A percentile compares a stretch with the other conserved stretches of the same genome.
Conservation (phyloP, 306 rosid species). For the Cucumis hystrix region DNA sequence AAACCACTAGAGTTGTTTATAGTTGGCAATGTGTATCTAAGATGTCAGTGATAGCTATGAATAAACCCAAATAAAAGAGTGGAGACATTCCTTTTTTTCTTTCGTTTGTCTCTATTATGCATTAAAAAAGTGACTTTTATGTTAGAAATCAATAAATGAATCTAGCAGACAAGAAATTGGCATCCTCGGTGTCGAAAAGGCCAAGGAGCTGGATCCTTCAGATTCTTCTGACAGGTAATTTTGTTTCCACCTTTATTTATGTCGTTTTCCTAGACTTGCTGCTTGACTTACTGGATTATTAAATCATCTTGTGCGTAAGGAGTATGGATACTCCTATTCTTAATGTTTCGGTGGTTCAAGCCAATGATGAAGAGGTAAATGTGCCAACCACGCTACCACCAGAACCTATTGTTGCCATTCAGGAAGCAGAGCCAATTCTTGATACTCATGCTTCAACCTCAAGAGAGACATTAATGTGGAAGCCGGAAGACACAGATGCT, state of each 20-base stretch:
- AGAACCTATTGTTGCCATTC: constrained; percentile 10
- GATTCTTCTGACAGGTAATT: constrained; percentile 33
- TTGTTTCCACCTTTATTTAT: background rate
- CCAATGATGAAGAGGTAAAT: constrained; percentile 24
- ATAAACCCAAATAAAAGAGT: background rate
- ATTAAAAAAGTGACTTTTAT: constrained; percentile 12
- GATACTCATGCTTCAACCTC: constrained; percentile 25
- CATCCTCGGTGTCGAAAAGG: constrained; percentile 24
- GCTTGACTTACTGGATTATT: background rate
- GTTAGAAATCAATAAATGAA: constrained; percentile 54
- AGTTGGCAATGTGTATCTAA: background rate
- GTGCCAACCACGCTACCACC: constrained; percentile 19
- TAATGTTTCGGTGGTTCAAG: constrained; percentile 22
- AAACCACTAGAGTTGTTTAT: background rate
- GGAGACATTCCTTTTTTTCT: background rate
- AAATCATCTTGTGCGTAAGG: constrained; percentile 31
- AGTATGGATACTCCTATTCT: constrained; percentile 16
- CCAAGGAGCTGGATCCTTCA: constrained; percentile 24
- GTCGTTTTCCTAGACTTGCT: constrained; percentile 3
- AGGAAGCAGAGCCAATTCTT: constrained; percentile 24
- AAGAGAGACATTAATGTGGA: constrained; percentile 35
- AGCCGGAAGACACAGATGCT: constrained; percentile 55
- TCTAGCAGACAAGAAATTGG: constrained; percentile 46
- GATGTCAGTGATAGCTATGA: background rate
- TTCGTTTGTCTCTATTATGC: constrained; percentile 1